A percentile compares a stretch with the other conserved stretches of the same genome.
phyloP scores from a whole-genome alignment of 768 basidiomycete genomes.

The Rhodotorula taiwanensis region DNA sequence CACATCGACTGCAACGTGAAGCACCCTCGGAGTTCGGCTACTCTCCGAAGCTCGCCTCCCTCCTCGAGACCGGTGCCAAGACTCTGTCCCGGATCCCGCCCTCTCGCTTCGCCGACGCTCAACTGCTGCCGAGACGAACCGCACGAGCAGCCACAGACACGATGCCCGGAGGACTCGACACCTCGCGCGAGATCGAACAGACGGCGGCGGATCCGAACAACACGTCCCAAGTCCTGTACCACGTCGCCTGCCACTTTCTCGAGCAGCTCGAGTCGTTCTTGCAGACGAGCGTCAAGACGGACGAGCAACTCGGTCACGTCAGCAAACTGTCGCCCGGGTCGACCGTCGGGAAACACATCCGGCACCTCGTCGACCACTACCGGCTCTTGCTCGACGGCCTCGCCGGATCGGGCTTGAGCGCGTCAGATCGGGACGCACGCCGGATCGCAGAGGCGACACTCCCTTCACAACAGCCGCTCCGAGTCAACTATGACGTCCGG shows the following conservation, averaged over 20 bases:
- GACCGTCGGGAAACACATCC: constrained; percentile 35
- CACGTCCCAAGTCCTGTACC: constrained; percentile 7
- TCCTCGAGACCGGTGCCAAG: too few relatives aligned
- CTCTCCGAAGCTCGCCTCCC: too few relatives aligned
- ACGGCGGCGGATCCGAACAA: not conserved
- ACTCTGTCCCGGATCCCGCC: too few relatives aligned
- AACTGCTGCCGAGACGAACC: too few relatives aligned
- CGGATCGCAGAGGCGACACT: not conserved
- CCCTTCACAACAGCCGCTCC: not conserved
- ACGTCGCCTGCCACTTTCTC: constrained; percentile 11
- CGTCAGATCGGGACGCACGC: too few relatives aligned
- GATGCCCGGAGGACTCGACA: not conserved
- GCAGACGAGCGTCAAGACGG: constrained; percentile 4
- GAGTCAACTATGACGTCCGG: constrained; percentile 32
- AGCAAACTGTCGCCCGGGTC: constrained; percentile 22
- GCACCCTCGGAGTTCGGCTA: too few relatives aligned
- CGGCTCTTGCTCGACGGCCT: constrained; percentile 23
- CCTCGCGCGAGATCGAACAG: not conserved
- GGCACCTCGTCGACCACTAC: constrained; percentile 35
- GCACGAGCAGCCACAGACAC: too few relatives aligned
- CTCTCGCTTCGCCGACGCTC: too few relatives aligned
- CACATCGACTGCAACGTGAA: too few relatives aligned
- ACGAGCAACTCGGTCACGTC: constrained; percentile 5
- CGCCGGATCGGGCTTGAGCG: not conserved
- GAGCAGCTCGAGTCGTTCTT: constrained; percentile 13